Evolutionary conservation across 257 asterid species (phyloP).

Genomic region (Solanum arcanum): DNA sequence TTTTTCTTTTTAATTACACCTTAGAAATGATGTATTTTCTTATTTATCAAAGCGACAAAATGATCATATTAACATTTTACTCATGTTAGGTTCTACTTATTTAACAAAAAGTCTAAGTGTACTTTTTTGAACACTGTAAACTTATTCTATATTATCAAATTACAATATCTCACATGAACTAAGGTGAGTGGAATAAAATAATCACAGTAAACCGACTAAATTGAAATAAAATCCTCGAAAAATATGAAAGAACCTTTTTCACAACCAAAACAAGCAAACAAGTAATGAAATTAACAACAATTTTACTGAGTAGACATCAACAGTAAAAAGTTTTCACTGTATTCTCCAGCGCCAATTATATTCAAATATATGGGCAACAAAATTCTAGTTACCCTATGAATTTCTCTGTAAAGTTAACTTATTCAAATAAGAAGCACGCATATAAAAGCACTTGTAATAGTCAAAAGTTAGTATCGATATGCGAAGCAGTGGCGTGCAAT

Average conservation of each 20-base stretch:
- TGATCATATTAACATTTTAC: too few species aligned
- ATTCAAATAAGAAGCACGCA: background rate
- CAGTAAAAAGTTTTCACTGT: too few species aligned
- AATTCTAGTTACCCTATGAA: too few species aligned
- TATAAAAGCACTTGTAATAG: background rate
- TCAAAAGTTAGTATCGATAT: background rate
- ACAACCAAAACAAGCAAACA: background rate
- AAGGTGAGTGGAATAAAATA: fast-evolving
- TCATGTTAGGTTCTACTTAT: too few species aligned
- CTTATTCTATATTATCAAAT: background rate
- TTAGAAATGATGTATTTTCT: too few species aligned
- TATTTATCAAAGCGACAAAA: too few species aligned
- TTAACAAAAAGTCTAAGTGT: background rate
- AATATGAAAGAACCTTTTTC: background rate
- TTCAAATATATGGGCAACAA: background rate
- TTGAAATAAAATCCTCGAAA: background rate
- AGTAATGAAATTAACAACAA: background rate
- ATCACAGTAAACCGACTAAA: too few species aligned
- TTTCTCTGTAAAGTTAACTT: background rate
- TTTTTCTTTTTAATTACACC: too few species aligned
- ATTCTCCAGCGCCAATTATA: background rate
- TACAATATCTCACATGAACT: too few species aligned
- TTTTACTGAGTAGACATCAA: background rate
- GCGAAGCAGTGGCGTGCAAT: slow-evolving; percentile 8
- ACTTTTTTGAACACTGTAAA: background rate